Base-by-base conservation (phyloP, 2,329 filamentous ascomycete genomes). In the Phialophora expanda region DNA sequence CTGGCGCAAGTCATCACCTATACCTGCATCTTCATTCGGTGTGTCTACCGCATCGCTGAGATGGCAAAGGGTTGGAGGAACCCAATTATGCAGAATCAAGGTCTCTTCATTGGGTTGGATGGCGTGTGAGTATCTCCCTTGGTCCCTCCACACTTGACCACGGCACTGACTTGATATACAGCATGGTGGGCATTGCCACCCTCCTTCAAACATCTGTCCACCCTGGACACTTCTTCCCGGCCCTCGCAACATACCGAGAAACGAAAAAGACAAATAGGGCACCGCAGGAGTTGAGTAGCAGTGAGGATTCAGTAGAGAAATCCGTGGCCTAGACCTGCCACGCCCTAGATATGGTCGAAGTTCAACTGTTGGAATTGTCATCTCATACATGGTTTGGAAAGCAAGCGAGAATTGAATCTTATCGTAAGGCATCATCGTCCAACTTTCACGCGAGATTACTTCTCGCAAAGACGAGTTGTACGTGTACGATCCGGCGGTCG, bases 41-140 rank as follows among this genome's bases (percentile, higher is more conserved):
- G 80, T 56, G 74, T 80, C 53, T 85, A 82, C 72, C 81, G 83
- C 69, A 80, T 84, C 46, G 79, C 79, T 0, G 82, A 85, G 73
- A 76, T 84, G 38, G 75, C 78, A 22, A 77, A 77, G n/a, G 82
- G 82, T 8, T 84, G 82, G 76, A 68, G 74, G 12, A 79, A 78
- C 66, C 66, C 75, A 24, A 69, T 84, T 46, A 84, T 83, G 74
- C 80, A 82, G 70, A 74, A 84, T 46, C 78, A 85, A 72, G 64
- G 74, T 1, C 76, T 79, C 20, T 84, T 85, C 71, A 81, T 85
- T 71, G 74, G 80, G 5, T 73, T 86, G 2, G 84, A 86, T 68
- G 82, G 83, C 61, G 67, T 65, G 56, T 69, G 51, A 65, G 67
- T 67, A 34, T 34, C 20, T 38, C 30, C 26, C 41, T 12, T 22